These are phyloP conservation scores for Auxenochlorella pyrenoidosa DNA, from an alignment of 139 green algal species.

Conservation along the genomic window DNA sequence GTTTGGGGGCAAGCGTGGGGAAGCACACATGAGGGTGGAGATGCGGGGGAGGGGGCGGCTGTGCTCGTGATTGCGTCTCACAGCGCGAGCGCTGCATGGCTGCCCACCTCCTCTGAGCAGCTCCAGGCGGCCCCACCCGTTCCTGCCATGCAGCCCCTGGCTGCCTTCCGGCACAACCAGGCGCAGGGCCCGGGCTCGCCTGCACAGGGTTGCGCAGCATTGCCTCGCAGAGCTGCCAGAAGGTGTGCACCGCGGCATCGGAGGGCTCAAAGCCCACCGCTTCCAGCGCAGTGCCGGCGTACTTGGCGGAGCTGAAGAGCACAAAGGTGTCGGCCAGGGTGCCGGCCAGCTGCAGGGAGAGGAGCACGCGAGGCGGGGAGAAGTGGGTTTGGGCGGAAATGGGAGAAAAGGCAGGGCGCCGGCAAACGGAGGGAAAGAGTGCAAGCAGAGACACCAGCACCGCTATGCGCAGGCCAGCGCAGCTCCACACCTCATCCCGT, in stretches of 20 bases:
- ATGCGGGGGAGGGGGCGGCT: too few species aligned
- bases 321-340: slow-evolving; percentile 22
- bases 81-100: not conserved
- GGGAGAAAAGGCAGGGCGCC: not conserved
- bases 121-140: too few species aligned
- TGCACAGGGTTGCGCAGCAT: not conserved
- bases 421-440: too few species aligned
- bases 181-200: not conserved
- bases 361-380: not conserved
- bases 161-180: not conserved
- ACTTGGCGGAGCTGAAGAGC: slow-evolving; percentile 30
- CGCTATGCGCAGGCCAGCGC: not conserved
- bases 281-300: slow-evolving; percentile 12
- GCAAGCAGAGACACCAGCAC: too few species aligned
- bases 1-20: not conserved
- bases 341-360: not conserved
- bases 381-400: not conserved
- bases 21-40: not conserved
- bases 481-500: not conserved
- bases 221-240: slow-evolving; percentile 31
- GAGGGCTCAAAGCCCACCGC: not conserved
- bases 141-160: too few species aligned
- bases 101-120: not conserved
- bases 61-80: too few species aligned
- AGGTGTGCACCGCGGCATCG: slow-evolving; percentile 4